Evolutionary conservation across 805 yeast species (phyloP).

Genomic region (Cyberlindnera subsufficiens): DNA sequence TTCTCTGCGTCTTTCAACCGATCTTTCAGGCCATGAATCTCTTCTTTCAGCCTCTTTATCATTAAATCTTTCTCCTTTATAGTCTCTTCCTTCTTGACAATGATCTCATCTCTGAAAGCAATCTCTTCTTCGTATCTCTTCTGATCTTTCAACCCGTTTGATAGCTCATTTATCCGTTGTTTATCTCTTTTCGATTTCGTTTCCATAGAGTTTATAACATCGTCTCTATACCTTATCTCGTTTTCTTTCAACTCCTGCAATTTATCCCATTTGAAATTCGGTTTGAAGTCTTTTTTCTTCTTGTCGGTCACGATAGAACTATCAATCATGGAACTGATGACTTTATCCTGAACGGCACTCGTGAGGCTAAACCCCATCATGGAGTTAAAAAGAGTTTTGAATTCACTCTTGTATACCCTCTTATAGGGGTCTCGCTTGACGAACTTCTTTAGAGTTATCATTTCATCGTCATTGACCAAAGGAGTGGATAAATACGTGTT

Average conservation of each 20-base stretch:
- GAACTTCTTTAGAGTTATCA: constrained; percentile 23
- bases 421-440: constrained; percentile 24
- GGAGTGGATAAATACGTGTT: constrained; percentile 16
- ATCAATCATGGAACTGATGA: neutral
- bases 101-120: constrained; percentile 17
- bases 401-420: constrained; percentile 28
- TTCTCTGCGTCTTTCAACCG: constrained; percentile 5
- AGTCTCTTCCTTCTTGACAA: constrained; percentile 11
- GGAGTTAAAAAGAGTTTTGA: constrained; percentile 25
- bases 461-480: constrained; percentile 24
- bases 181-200: constrained; percentile 8
- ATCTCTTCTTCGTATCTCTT: constrained; percentile 17
- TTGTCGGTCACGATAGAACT: constrained; percentile 1
- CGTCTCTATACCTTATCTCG: constrained; percentile 22
- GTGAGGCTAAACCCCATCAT: constrained; percentile 27
- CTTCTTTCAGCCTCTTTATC: constrained; percentile 5
- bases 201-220: constrained; percentile 17
- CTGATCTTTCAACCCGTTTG: neutral
- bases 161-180: constrained; percentile 3
- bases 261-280: constrained; percentile 17
- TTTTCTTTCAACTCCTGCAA: constrained; percentile 18
- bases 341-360: constrained; percentile 18
- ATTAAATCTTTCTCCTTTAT: constrained; percentile 5
- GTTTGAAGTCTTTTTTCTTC: constrained; percentile 5
- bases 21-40: constrained; percentile 1